These are phyloP conservation scores for Penicillium verrucosum DNA, from an alignment of 2,329 filamentous ascomycete species.

Conservation along the genomic window DNA sequence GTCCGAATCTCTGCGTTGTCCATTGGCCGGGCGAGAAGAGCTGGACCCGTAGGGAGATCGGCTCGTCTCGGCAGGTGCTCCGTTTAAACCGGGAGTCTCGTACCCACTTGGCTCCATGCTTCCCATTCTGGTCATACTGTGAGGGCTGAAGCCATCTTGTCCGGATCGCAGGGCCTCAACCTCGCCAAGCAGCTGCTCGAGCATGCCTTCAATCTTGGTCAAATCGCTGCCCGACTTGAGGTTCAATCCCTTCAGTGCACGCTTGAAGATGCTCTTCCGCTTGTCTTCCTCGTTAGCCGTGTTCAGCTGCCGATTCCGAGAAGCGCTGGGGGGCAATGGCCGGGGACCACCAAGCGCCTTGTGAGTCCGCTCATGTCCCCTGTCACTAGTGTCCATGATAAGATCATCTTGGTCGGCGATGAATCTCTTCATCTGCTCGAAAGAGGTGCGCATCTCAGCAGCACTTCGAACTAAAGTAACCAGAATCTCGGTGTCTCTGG, in stretches of 20 bases:
- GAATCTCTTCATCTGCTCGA: slow-evolving; percentile 91
- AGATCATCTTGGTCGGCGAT: slow-evolving; percentile 86
- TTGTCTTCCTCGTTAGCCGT: slow-evolving; percentile 63
- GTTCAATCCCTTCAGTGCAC: slow-evolving; percentile 87
- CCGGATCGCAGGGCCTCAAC: slow-evolving; percentile 75
- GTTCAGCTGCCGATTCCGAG: slow-evolving; percentile 54
- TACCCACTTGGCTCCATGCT: slow-evolving; percentile 72
- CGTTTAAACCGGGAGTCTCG: slow-evolving; percentile 76
- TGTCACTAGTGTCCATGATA: slow-evolving; percentile 81
- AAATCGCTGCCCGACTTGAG: slow-evolving; percentile 85
- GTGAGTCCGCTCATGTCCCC: slow-evolving; percentile 82
- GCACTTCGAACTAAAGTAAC: slow-evolving; percentile 91
- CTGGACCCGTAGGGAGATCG: slow-evolving; percentile 72
- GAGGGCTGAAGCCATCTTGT: slow-evolving; percentile 42
- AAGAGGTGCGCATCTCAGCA: slow-evolving; percentile 93
- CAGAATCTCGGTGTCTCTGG: slow-evolving; percentile 92
- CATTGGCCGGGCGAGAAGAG: slow-evolving; percentile 44
- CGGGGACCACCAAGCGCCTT: slow-evolving; percentile 81
- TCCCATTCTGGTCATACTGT: slow-evolving; percentile 32
- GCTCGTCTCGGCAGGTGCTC: slow-evolving; percentile 65
- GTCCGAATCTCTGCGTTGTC: slow-evolving; percentile 56
- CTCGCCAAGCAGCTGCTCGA: slow-evolving; percentile 86
- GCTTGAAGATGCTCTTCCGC: slow-evolving; percentile 88
- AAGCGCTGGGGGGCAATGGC: slow-evolving; percentile 67
- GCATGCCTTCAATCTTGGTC: slow-evolving; percentile 82